Evolutionary conservation across 441 rosid species (phyloP), one percentile per base, ranked within the genome.

Genomic region (Francoa sonchifolia): DNA sequence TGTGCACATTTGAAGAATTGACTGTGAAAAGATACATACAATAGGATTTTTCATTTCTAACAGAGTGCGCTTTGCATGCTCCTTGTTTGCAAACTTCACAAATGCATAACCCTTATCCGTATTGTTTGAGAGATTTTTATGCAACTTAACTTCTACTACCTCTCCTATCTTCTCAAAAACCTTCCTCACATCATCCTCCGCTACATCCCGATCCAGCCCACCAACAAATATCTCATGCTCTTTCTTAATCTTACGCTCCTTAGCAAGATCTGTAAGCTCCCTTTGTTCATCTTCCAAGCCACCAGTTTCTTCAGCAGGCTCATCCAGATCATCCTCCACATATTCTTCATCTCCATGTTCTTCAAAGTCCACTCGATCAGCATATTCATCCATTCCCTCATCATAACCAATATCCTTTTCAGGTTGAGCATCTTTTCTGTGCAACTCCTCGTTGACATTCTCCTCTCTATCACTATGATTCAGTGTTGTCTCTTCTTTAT

Each of bases 11-110:
- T 10, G 11, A 38, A 27, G 21, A 10, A n/a, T n/a, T 6, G 19
- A 19, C 5, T 2, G 10, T n/a, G 15, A 2, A 33, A 0, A 39
- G 22, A 20, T 44, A 2, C 62, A 50, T 67, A 78, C 82, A 62
- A 72, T 59, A 29, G 82, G 86, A 55, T 71, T 73, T 68, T 65
- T 74, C 82, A 77, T 77, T 62, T 77, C 79, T 20, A 55, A 53
- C 65, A 77, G 64, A 31, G 82, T 75, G 11, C 39, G 65, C 47
- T 62, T 67, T 8, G 64, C 87, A 38, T 77, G 73, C 42, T 67
- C 82, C 62, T 65, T 77, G 44, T 47, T 69, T 33, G 72, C 63
- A 61, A 67, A 74, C 67, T 63, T 74, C 55, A 77, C 82, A 58
- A 77, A 71, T 34, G 86, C 82, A 60, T 69, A 74, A 16, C 79